phyloP scores from a whole-genome alignment of 257 asterid genomes.

The Ilex aquifolium region DNA sequence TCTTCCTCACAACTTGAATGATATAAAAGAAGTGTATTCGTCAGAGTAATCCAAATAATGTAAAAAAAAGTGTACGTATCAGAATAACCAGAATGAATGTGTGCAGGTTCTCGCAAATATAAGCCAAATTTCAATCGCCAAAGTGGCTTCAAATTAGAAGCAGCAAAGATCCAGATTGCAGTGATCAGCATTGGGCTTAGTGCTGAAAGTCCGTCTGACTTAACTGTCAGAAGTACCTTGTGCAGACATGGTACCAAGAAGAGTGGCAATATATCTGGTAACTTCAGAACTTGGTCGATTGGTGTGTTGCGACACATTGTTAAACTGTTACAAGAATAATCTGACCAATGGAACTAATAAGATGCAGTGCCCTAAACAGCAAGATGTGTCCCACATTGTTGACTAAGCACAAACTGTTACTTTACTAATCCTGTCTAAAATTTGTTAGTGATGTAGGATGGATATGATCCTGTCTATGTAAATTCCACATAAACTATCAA shows the following conservation, averaged over 20 bases:
- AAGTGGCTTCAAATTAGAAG: constrained; percentile 71
- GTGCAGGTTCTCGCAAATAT: constrained; percentile 73
- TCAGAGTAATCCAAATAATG: constrained; percentile 27
- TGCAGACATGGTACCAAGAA: constrained; percentile 59
- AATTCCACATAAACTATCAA: no score
- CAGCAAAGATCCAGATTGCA: constrained; percentile 64
- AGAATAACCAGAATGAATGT: constrained; percentile 69
- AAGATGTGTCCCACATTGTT: constrained; percentile 4
- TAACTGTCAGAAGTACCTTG: constrained; percentile 45
- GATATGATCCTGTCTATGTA: no score
- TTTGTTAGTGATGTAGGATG: no score
- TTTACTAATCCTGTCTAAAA: no score
- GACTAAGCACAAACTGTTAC: no score
- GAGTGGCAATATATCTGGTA: constrained; percentile 66
- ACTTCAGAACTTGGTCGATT: constrained; percentile 75
- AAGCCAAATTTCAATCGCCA: constrained; percentile 64
- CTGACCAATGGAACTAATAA: constrained; percentile 13
- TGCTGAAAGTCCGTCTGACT: constrained; percentile 60
- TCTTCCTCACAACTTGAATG: not conserved
- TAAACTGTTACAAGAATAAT: constrained; percentile 20
- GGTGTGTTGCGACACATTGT: constrained; percentile 48
- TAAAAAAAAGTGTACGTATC: constrained; percentile 40
- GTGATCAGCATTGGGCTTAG: constrained; percentile 59
- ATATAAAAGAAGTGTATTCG: constrained; percentile 22
- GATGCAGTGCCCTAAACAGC: constrained; percentile 15